phyloP scores from a whole-genome alignment of 192 early-diverging fungal species.

The Podochytrium sp. region DNA sequence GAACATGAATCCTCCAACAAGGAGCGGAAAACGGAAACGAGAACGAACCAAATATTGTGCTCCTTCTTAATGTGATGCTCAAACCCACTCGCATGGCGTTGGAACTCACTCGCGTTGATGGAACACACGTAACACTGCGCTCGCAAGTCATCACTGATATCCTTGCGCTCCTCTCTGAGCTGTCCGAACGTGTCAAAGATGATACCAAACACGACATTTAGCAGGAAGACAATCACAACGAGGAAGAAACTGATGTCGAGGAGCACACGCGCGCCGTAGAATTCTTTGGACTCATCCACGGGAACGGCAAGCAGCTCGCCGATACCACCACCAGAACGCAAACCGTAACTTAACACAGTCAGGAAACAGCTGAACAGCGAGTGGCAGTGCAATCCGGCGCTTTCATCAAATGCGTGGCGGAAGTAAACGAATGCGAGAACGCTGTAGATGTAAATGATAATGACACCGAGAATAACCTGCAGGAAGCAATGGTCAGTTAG shows the following conservation, averaged over 20 bases:
- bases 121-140: slow-evolving; percentile 42
- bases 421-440: slow-evolving; percentile 43
- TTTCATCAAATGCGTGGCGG: slow-evolving; percentile 29
- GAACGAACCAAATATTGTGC: slow-evolving; percentile 42
- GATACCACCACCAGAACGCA: slow-evolving; percentile 42
- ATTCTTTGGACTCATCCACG: slow-evolving; percentile 23
- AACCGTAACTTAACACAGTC: slow-evolving; percentile 39
- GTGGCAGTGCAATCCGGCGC: slow-evolving; percentile 34
- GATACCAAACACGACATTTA: slow-evolving; percentile 48
- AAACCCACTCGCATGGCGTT: slow-evolving; percentile 41
- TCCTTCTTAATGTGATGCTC: slow-evolving; percentile 41
- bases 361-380: slow-evolving; percentile 39
- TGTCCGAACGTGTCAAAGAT: slow-evolving; percentile 49
- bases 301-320: slow-evolving; percentile 40
- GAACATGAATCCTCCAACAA: neutral
- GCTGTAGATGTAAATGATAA: slow-evolving; percentile 43
- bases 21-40: neutral
- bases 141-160: slow-evolving; percentile 39
- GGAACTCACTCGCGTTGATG: slow-evolving; percentile 41
- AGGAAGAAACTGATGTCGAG: slow-evolving; percentile 43
- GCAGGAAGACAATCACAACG: slow-evolving; percentile 42
- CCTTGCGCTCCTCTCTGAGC: slow-evolving; percentile 42
- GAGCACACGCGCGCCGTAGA: slow-evolving; percentile 34
- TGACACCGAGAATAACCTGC: slow-evolving; percentile 39
- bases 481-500: neutral